Percentiles rank a stretch among this genome's conserved stretches.
Conservation (phyloP, 2,329 filamentous ascomycete species). For the Raffaelea ambrosiae region DNA sequence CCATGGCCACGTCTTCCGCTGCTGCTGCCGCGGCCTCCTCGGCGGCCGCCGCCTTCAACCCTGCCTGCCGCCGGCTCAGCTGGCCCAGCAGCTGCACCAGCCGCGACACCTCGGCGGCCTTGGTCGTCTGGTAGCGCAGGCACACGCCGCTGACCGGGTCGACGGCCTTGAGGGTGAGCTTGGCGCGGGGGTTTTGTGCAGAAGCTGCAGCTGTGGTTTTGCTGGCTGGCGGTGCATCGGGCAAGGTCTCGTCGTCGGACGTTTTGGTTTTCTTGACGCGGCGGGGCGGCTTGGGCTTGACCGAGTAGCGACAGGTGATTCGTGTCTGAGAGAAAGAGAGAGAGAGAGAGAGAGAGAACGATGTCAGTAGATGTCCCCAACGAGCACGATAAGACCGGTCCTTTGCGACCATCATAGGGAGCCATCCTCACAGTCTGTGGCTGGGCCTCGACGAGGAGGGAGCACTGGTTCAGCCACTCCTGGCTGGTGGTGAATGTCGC, state of each 20-base stretch:
- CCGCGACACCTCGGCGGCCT: constrained; percentile 81
- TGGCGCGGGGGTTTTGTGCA: constrained; percentile 45
- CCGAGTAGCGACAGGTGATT: constrained; percentile 88
- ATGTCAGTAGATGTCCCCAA: not conserved
- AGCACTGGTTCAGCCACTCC: constrained; percentile 85
- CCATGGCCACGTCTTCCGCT: constrained; percentile 18
- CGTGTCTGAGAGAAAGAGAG: constrained; percentile 53
- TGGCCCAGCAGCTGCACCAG: constrained; percentile 69
- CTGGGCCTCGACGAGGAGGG: constrained; percentile 75
- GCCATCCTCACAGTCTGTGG: constrained; percentile 76
- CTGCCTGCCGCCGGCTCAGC: constrained; percentile 62
- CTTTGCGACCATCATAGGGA: too few relatives aligned
- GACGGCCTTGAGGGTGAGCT: constrained; percentile 80
- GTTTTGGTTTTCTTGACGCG: constrained; percentile 14
- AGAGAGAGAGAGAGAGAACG: not conserved
- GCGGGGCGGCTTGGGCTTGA: constrained; percentile 35
- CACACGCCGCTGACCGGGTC: constrained; percentile 73
- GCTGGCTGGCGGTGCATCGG: constrained; percentile 16
- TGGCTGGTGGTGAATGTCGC: constrained; percentile 73
- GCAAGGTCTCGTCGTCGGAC: constrained; percentile 17
- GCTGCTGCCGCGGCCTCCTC: constrained; percentile 31
- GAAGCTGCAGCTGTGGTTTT: constrained; percentile 17
- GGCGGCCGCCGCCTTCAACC: constrained; percentile 33
- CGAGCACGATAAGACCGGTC: not conserved
- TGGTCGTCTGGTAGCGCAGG: constrained; percentile 86